These are phyloP conservation scores for Fusarium agapanthi DNA, from an alignment of 2,329 filamentous ascomycete genomes.

Conservation along the genomic window DNA sequence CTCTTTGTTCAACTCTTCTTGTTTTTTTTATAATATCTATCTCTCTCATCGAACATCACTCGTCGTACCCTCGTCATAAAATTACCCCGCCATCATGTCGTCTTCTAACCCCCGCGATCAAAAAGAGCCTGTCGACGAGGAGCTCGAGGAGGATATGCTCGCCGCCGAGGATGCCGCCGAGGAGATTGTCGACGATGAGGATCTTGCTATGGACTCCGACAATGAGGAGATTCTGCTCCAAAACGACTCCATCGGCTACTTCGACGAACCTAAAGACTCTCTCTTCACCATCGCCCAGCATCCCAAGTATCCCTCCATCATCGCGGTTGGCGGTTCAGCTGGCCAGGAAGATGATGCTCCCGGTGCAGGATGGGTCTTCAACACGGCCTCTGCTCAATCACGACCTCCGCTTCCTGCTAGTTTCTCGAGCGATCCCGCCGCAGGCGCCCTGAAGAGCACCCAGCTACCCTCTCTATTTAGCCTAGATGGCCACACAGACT, in stretches of 20 bases:
- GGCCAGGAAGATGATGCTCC: conserved; percentile 66
- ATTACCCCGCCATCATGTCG: conserved; percentile 46
- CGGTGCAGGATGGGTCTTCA: conserved; percentile 87
- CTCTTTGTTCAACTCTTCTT: background rate
- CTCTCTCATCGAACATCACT: background rate
- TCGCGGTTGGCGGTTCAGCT: conserved; percentile 85
- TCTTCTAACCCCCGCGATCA: conserved; percentile 41
- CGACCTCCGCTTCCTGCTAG: conserved; percentile 78
- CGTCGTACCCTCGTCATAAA: background rate
- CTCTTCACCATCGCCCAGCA: conserved; percentile 97
- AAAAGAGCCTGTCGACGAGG: conserved; percentile 38
- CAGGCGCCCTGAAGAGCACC: conserved; percentile 58
- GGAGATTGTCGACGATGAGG: conserved; percentile 76
- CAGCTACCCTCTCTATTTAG: conserved; percentile 73
- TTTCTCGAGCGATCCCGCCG: conserved; percentile 72
- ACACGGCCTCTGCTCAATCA: conserved; percentile 70
- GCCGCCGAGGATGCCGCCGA: conserved; percentile 73
- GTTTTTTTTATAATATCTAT: background rate
- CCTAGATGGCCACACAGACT: conserved; percentile 91
- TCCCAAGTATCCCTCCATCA: conserved; percentile 77
- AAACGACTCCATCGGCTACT: conserved; percentile 94
- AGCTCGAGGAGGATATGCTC: conserved; percentile 52
- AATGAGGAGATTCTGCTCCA: conserved; percentile 82
- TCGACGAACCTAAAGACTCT: conserved; percentile 88
- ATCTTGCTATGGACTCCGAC: conserved; percentile 83